These are phyloP conservation scores for Penicillium italicum DNA, from an alignment of 2,329 filamentous ascomycete species.

Conservation along the genomic window DNA sequence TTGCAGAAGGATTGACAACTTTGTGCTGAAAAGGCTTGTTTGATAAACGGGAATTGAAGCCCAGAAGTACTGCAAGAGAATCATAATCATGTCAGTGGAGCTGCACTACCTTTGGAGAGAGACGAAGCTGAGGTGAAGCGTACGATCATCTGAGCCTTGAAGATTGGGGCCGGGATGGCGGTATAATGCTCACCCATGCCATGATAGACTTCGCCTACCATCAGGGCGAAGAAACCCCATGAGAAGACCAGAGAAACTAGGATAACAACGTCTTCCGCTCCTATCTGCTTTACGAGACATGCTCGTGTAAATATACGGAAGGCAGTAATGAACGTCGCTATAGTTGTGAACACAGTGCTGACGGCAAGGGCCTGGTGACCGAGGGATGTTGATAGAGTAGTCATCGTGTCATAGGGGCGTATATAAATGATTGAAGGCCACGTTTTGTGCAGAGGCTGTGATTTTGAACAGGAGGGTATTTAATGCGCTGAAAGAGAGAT, in stretches of 20 bases:
- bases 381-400: constrained; percentile 25
- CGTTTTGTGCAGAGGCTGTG: neutral
- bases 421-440: neutral
- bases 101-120: neutral
- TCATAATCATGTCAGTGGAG: neutral
- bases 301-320: constrained; percentile 42
- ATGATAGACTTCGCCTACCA: constrained; percentile 30
- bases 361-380: constrained; percentile 28
- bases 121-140: neutral
- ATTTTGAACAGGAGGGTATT: neutral
- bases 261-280: constrained; percentile 38
- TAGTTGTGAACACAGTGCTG: constrained; percentile 30
- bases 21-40: constrained; percentile 32
- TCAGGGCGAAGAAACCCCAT: constrained; percentile 30
- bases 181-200: constrained; percentile 29
- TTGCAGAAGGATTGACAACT: constrained; percentile 37
- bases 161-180: constrained; percentile 18
- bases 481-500: neutral
- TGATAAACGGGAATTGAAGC: constrained; percentile 35
- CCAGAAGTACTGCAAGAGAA: constrained; percentile 28
- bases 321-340: constrained; percentile 34
- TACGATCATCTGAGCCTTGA: constrained; percentile 27
- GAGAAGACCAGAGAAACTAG: constrained; percentile 33
- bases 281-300: constrained; percentile 34
- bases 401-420: constrained; percentile 20